A percentile compares a stretch with the other conserved stretches of the same genome.
Evolutionary conservation across 352 stramenopile genomes (phyloP).

Genomic region (Pythium aphanidermatum): DNA sequence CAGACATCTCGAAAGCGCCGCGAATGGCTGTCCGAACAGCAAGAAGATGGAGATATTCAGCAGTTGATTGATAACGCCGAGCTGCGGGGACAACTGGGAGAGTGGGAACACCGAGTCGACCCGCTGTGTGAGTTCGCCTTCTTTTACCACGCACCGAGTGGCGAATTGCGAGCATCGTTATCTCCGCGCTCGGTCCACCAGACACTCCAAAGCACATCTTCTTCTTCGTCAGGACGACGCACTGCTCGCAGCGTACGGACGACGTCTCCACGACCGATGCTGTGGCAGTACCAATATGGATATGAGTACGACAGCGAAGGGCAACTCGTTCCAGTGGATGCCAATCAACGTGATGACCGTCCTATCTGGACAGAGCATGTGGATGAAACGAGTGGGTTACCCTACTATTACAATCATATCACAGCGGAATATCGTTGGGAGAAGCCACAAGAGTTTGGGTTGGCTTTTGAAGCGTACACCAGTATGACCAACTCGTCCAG

Average conservation of each 20-base stretch:
- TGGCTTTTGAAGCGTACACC: slow-evolving; percentile 41
- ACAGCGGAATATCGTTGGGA: slow-evolving; percentile 79
- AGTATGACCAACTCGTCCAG: slow-evolving; percentile 36
- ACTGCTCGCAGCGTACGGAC: slow-evolving; percentile 25
- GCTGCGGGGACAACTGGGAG: slow-evolving; percentile 28
- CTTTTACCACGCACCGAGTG: slow-evolving; percentile 52
- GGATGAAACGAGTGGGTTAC: slow-evolving; percentile 35
- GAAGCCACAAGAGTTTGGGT: slow-evolving; percentile 53
- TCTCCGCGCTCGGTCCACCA: slow-evolving; percentile 49
- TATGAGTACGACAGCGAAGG: slow-evolving; percentile 47
- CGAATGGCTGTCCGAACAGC: slow-evolving; percentile 46
- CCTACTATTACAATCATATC: slow-evolving; percentile 69
- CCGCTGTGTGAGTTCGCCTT: slow-evolving; percentile 54
- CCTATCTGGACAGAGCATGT: slow-evolving; percentile 62
- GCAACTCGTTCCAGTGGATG: slow-evolving; percentile 25
- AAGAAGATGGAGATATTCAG: slow-evolving; percentile 27
- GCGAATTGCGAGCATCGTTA: slow-evolving; percentile 43
- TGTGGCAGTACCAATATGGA: slow-evolving; percentile 76
- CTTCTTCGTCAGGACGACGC: slow-evolving; percentile 1
- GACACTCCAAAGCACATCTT: background rate
- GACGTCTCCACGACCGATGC: slow-evolving; percentile 27
- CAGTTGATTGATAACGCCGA: slow-evolving; percentile 26
- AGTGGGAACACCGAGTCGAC: slow-evolving; percentile 68
- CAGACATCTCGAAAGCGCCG: slow-evolving; percentile 32
- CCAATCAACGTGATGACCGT: slow-evolving; percentile 14